Conservation (phyloP, 148 eudicot species). For the Rhododendron mucronatum region DNA sequence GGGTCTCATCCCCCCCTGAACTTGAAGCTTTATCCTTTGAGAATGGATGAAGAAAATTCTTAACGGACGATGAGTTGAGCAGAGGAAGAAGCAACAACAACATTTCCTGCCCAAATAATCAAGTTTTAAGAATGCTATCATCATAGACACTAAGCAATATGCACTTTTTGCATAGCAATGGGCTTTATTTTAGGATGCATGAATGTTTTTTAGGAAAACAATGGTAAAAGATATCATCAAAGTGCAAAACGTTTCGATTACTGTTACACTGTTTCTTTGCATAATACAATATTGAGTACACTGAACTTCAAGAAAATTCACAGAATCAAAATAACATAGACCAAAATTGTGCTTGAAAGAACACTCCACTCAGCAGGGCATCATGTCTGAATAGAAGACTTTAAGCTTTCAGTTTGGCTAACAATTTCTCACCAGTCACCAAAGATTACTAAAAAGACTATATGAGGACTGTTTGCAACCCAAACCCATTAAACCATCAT, state of each 20-base stretch:
- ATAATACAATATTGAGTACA: not conserved
- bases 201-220: not conserved
- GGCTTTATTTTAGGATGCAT: not conserved
- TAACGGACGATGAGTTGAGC: conserved; percentile 82
- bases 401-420: not conserved
- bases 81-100: conserved; percentile 91
- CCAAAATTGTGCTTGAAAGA: not conserved
- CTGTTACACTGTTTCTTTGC: not conserved
- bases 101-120: conserved; percentile 70
- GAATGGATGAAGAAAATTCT: conserved; percentile 72
- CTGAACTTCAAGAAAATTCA: not conserved
- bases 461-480: not conserved
- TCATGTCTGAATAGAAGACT: not conserved
- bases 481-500: not conserved
- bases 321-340: not conserved
- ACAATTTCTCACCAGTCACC: not conserved
- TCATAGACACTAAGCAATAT: not conserved
- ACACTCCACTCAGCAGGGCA: not conserved
- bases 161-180: not conserved
- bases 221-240: not conserved
- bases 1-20: conserved; percentile 46
- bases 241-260: not conserved
- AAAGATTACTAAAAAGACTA: not conserved
- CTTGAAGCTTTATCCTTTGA: conserved; percentile 72
- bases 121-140: not conserved